Percentiles rank a stretch among this genome's conserved stretches.
Conservation (phyloP, 352 stramenopile genomes). For the Phytopythium mirpurense region DNA sequence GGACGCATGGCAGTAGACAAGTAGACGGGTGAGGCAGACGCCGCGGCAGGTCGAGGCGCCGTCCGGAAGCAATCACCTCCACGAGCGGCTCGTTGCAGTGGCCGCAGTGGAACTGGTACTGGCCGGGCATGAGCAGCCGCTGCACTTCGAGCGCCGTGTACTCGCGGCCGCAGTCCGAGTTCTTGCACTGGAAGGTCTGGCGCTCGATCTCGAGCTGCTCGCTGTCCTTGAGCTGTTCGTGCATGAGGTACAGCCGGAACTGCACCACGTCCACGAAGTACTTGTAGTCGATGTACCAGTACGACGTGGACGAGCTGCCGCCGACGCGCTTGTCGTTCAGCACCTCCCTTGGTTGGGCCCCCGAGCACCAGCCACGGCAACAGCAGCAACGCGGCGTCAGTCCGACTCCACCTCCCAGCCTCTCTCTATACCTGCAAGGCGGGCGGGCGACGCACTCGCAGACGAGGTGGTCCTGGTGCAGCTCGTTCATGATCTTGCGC, state of each 20-base stretch:
- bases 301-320: conserved; percentile 84
- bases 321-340: conserved; percentile 83
- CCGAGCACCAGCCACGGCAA: not conserved
- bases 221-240: conserved; percentile 80
- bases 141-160: conserved; percentile 86
- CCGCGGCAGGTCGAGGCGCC: not conserved
- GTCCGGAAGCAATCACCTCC: conserved; percentile 25
- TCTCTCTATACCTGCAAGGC: not conserved
- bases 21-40: not conserved
- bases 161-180: conserved; percentile 79
- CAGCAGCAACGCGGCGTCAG: not conserved
- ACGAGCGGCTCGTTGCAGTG: conserved; percentile 84
- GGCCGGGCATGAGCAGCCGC: conserved; percentile 70
- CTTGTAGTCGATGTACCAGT: conserved; percentile 92
- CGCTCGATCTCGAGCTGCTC: conserved; percentile 86
- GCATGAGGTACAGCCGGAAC: conserved; percentile 85
- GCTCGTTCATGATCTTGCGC: conserved; percentile 87
- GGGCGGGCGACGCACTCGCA: conserved; percentile 51
- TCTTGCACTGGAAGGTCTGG: conserved; percentile 83
- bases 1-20: not conserved
- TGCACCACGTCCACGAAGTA: conserved; percentile 89
- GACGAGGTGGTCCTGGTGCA: conserved; percentile 82
- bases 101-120: conserved; percentile 82
- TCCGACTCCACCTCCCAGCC: not conserved
- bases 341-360: conserved; percentile 82